Evolutionary conservation across 2,329 filamentous ascomycete genomes (phyloP).

Genomic region (Penicillium oxalicum): DNA sequence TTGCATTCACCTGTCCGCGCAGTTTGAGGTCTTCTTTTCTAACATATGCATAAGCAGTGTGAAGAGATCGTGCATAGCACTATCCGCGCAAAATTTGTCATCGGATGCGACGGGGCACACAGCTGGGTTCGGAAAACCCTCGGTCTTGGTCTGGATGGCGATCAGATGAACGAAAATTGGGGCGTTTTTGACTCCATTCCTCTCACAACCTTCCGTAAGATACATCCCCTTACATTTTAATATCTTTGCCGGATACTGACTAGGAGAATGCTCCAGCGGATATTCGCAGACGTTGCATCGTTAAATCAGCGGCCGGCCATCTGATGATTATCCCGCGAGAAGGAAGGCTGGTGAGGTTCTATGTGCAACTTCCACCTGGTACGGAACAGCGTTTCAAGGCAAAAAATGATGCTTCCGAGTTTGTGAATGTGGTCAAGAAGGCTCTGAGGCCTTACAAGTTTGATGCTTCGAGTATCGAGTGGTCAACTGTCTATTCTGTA

Average conservation of each 20-base stretch:
- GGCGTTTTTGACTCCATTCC: conserved; percentile 15
- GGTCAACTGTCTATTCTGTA: no score
- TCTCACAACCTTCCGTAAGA: conserved; percentile 42
- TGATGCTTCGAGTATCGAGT: no score
- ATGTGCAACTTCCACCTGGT: neutral
- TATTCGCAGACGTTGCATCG: no score
- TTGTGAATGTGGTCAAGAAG: no score
- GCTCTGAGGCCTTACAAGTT: no score
- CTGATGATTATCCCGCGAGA: neutral
- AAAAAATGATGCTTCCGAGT: no score
- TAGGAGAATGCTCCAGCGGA: neutral
- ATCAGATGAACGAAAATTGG: conserved; percentile 11
- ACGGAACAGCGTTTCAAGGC: no score
- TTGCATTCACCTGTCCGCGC: no score
- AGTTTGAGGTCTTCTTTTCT: conserved; percentile 20
- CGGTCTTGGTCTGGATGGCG: conserved; percentile 15
- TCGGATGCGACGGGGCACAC: conserved; percentile 23
- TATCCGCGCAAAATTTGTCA: conserved; percentile 17
- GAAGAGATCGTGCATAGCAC: neutral
- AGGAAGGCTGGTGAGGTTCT: neutral
- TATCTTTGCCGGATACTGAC: neutral
- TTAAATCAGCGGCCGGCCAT: no score
- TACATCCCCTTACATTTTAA: no score
- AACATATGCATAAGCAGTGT: conserved; percentile 45
- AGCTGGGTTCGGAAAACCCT: conserved; percentile 17